These are phyloP conservation scores for Penicillium cataractarum DNA, from an alignment of 495 filamentous ascomycete genomes.

Conservation along the genomic window DNA sequence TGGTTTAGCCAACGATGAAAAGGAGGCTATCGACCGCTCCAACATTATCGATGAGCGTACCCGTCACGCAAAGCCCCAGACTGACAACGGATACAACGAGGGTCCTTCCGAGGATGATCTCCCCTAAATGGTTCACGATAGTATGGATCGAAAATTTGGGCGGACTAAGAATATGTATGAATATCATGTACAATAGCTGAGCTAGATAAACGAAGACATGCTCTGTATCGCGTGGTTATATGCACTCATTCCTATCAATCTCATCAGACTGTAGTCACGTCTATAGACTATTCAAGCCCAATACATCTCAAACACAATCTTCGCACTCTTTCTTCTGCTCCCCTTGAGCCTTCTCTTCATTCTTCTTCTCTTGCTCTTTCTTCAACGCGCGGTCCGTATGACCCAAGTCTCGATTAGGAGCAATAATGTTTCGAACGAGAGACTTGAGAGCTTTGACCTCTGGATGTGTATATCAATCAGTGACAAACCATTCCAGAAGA, in stretches of 20 bases:
- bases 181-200: background rate
- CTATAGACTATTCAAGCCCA: background rate
- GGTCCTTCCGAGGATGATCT: conserved; percentile 2
- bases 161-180: too few relatives aligned
- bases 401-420: conserved; percentile 75
- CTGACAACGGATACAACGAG: conserved; percentile 6
- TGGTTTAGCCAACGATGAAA: background rate
- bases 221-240: background rate
- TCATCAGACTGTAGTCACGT: background rate
- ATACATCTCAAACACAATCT: conserved; percentile 39
- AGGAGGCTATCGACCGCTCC: background rate
- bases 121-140: background rate
- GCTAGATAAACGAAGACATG: background rate
- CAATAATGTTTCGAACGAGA: conserved; percentile 80
- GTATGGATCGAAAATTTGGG: too few relatives aligned
- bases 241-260: background rate
- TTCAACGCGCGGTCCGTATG: conserved; percentile 70
- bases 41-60: conserved; percentile 6
- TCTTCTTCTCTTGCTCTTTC: conserved; percentile 24
- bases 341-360: conserved; percentile 15
- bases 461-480: conserved; percentile 23
- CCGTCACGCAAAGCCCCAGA: conserved; percentile 9
- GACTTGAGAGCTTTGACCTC: conserved; percentile 91
- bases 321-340: conserved; percentile 40
- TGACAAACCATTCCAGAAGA: conserved; percentile 1